Evolutionary conservation across 441 rosid species (phyloP), one percentile per base, ranked within the genome.

Genomic region (Corymbia citriodora): DNA sequence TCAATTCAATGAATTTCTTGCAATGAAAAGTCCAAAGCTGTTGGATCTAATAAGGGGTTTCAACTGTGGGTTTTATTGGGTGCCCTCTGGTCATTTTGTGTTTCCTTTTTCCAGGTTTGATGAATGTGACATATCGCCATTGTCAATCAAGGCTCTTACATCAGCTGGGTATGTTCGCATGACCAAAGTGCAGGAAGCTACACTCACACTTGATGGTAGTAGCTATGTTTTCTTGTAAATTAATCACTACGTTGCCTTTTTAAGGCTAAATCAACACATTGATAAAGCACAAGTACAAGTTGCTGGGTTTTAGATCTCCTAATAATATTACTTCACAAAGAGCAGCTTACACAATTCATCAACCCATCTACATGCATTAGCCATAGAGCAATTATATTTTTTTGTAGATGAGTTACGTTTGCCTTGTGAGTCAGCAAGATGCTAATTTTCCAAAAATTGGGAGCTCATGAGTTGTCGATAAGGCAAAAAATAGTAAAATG

Each of bases 151-250:
- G 92, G 96, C 97, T 13, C 97, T 98, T 91, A 91, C 96, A 9
- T 95, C 92, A 11, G 96, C 99, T 93, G 99, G 99, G 70, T 96
- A 95, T 93, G 88, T 94, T 92, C 96, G 93, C 90, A 97, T 96
- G 99, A 98, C 99, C 68, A 92, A 93, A 92, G 99, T 97, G 87
- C 99, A 97, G 92, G 98, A 96, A 91, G 98, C 99, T 29, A 94
- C 99, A 12, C 94, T 98, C 90, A 92, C 99, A 65, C 94, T 96
- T 65, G 97, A 96, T 87, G 99, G 99, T 97, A 90, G 88, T 79
- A 13, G 53, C 86, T 79, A 48, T 14, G 53, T 27, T 13, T 45
- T 81, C 31, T 81, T 81, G 53, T 81, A 81, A 45, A 13, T 81
- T 48, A 48, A 81, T 81, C 53, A 81, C 53, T 48, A 25, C 15